These are phyloP conservation scores for Botryobasidium botryosum DNA, from an alignment of 768 basidiomycete genomes.

Conservation along the genomic window DNA sequence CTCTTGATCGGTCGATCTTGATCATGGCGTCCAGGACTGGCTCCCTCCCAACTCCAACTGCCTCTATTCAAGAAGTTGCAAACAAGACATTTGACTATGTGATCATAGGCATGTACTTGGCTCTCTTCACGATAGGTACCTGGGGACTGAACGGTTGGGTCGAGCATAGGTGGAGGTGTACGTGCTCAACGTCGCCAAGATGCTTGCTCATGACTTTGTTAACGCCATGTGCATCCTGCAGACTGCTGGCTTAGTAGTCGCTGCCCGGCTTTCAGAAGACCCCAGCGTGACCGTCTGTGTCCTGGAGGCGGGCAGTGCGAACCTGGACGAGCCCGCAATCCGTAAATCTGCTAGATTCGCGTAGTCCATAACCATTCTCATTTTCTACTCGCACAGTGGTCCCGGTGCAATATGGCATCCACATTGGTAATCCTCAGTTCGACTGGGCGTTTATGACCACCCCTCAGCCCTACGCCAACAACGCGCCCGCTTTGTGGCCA, in stretches of 20 bases:
- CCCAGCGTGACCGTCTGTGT: conserved; percentile 19
- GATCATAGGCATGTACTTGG: conserved; percentile 1
- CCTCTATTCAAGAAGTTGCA: conserved; percentile 2
- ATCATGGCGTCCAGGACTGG: no score
- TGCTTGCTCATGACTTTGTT: neutral
- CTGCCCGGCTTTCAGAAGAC: conserved; percentile 21
- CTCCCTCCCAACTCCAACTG: no score
- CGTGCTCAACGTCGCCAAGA: neutral
- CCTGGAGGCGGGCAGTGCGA: conserved; percentile 11
- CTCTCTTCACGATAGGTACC: neutral
- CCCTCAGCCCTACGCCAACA: no score
- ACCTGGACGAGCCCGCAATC: neutral
- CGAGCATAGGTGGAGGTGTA: conserved; percentile 8
- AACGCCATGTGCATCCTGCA: neutral
- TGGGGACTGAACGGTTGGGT: no score
- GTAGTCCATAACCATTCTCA: no score
- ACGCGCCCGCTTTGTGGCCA: no score
- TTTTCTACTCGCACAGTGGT: no score
- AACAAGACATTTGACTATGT: conserved; percentile 6
- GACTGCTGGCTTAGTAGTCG: conserved; percentile 21
- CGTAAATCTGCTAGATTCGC: no score
- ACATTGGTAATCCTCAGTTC: no score
- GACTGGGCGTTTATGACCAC: no score
- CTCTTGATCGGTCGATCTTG: no score
- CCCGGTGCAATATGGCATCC: no score